Conservation (phyloP, 2,329 filamentous ascomycete species). For the Aspergillus jensenii region DNA sequence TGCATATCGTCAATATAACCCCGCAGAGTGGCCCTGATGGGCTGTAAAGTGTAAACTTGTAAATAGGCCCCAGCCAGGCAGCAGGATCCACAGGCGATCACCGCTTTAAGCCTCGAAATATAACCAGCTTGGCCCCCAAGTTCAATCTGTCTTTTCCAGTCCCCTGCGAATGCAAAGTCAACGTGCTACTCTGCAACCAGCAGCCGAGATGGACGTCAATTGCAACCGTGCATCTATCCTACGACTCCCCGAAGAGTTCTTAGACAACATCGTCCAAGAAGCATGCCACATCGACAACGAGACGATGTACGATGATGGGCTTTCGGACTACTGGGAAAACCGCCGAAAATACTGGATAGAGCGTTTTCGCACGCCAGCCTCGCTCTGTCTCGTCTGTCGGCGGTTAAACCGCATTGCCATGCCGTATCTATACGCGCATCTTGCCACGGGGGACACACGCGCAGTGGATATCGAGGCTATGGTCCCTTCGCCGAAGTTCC, state of each 20-base stretch:
- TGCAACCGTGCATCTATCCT: background rate
- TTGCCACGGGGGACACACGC: background rate
- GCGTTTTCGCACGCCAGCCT: background rate
- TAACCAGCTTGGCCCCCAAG: too few relatives aligned
- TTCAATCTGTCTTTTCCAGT: background rate
- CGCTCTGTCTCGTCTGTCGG: background rate
- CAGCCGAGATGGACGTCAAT: background rate
- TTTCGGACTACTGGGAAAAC: too few relatives aligned
- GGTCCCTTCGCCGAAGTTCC: too few relatives aligned
- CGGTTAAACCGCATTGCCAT: background rate
- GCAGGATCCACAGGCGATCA: too few relatives aligned
- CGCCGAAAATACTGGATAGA: background rate
- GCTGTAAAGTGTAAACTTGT: too few relatives aligned
- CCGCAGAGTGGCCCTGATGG: too few relatives aligned
- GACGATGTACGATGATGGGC: background rate
- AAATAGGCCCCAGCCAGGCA: too few relatives aligned
- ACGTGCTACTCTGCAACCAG: too few relatives aligned
- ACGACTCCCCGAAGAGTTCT: background rate
- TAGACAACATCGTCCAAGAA: background rate
- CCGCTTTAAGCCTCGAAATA: too few relatives aligned
- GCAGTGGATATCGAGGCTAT: too few relatives aligned
- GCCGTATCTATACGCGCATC: background rate
- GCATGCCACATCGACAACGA: background rate
- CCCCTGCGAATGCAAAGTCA: background rate
- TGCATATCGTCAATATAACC: fast-evolving